Base-by-base conservation (phyloP, 192 early-diverging fungal genomes). In the Coemansia asiatica region DNA sequence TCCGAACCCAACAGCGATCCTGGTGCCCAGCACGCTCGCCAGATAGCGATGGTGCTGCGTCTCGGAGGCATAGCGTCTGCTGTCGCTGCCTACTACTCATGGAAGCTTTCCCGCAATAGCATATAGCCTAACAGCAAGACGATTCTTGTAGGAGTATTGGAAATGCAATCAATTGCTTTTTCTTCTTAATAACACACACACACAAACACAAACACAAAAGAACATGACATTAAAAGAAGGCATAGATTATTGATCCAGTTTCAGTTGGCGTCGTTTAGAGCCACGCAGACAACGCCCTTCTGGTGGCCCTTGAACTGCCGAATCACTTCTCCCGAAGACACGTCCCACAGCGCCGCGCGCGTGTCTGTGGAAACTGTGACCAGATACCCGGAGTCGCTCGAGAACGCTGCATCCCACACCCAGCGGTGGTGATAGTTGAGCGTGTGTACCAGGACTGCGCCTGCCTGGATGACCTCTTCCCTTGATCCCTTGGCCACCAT, bases 321-420 rank as follows among this genome's bases (percentile, higher is more conserved):
- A 35, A 78, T 83, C 48, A 78, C 48, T 21, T 66, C 56, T 44
- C 81, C 81, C n/a, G 35, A 67, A 27, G 29, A 27, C 28, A 79
- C 65, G 44, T 69, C 65, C 81, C 81, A 83, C 38, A 83, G 81
- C 38, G 72, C 75, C 1, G 76, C 76, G 0, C 66, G 74, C 10
- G 66, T 74, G 63, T 83, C 81, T 4, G 81, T 75, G 6, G 81
- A 83, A 12, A 77, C 75, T 10, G 81, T 83, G 56, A 83, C 75
- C 48, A 83, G 28, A 47, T 78, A 83, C 18, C 72, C 69, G 15
- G 75, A 77, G 66, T 83, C 75, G 60, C 75, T 78, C 6, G 71
- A 75, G 28, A 78, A 83, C 26, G 72, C 75, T 1, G 76, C 81
- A 48, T 83, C 81, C 81, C 81, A 83, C 22, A 83, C 81, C 81